phyloP scores from a whole-genome alignment of 2,329 filamentous ascomycete genomes.

The Penicillium olsonii region DNA sequence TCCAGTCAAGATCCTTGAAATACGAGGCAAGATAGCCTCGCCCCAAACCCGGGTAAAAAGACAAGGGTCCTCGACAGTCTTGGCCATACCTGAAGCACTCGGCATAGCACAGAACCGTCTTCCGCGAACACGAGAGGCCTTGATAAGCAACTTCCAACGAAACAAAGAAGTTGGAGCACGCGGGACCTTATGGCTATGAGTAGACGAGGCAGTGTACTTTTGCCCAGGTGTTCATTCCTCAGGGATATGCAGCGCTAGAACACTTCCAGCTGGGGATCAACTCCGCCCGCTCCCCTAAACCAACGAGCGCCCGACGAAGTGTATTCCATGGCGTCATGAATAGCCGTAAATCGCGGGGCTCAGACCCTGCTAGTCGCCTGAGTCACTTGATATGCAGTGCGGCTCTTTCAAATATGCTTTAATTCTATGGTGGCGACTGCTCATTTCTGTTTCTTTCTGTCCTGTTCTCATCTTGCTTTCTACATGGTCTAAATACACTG shows the following conservation, averaged over 20 bases:
- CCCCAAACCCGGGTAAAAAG: background rate
- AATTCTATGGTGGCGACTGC: conserved; percentile 7
- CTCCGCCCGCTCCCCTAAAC: conserved; percentile 12
- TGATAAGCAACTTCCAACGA: conserved; percentile 8
- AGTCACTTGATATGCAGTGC: conserved; percentile 28
- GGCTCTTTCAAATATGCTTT: conserved; percentile 19
- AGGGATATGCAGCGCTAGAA: conserved; percentile 6
- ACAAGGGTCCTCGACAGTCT: background rate
- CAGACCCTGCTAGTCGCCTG: conserved; percentile 8
- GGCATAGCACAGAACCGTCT: background rate
- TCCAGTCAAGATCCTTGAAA: background rate
- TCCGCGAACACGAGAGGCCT: background rate
- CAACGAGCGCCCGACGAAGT: conserved; percentile 8
- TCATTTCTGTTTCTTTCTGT: background rate
- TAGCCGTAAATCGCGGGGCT: background rate
- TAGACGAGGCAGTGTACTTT: conserved; percentile 23
- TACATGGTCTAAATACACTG: conserved; percentile 1
- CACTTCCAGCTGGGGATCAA: conserved; percentile 13
- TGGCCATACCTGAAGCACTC: no score
- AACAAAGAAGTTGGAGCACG: conserved; percentile 3
- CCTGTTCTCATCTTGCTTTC: background rate
- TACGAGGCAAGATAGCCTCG: background rate
- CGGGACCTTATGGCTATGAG: conserved; percentile 13
- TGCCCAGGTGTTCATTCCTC: conserved; percentile 6
- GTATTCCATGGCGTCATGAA: conserved; percentile 23